These are phyloP conservation scores for Tricholoma hemisulphureum DNA, from an alignment of 768 basidiomycete genomes.

Conservation along the genomic window DNA sequence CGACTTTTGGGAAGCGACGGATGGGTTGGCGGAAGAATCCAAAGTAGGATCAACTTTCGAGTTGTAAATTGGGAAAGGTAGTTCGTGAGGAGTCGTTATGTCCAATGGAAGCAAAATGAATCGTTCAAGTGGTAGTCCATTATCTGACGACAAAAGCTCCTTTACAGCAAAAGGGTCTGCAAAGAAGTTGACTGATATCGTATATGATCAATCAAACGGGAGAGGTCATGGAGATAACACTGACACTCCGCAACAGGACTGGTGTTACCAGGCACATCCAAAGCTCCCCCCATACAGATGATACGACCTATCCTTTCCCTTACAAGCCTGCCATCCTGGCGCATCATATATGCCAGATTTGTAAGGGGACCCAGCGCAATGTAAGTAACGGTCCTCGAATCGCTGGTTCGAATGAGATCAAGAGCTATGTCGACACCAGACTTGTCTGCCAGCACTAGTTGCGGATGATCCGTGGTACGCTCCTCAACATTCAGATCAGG, in stretches of 20 bases:
- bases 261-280: constrained; percentile 90
- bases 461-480: constrained; percentile 32
- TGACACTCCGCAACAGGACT: constrained; percentile 81
- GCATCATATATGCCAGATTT: constrained; percentile 69
- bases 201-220: constrained; percentile 1
- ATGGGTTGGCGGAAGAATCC: constrained; percentile 46
- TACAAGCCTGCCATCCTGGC: constrained; percentile 51
- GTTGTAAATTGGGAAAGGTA: constrained; percentile 68
- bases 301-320: constrained; percentile 65
- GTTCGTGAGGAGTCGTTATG: constrained; percentile 75
- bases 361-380: constrained; percentile 77
- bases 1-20: constrained; percentile 44
- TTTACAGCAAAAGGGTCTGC: constrained; percentile 86
- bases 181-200: constrained; percentile 69
- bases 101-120: constrained; percentile 77
- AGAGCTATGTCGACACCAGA: constrained; percentile 55
- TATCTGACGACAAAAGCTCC: constrained; percentile 51
- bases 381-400: constrained; percentile 61
- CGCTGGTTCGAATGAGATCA: constrained; percentile 50
- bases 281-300: constrained; percentile 89
- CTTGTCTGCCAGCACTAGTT: constrained; percentile 45
- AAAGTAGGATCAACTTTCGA: constrained; percentile 62
- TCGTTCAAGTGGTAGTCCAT: constrained; percentile 60
- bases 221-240: constrained; percentile 20
- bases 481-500: constrained; percentile 53